A percentile compares a stretch with the other conserved stretches of the same genome.
Conservation (phyloP, 2,329 filamentous ascomycete genomes). For the Penicillium thymicola region DNA sequence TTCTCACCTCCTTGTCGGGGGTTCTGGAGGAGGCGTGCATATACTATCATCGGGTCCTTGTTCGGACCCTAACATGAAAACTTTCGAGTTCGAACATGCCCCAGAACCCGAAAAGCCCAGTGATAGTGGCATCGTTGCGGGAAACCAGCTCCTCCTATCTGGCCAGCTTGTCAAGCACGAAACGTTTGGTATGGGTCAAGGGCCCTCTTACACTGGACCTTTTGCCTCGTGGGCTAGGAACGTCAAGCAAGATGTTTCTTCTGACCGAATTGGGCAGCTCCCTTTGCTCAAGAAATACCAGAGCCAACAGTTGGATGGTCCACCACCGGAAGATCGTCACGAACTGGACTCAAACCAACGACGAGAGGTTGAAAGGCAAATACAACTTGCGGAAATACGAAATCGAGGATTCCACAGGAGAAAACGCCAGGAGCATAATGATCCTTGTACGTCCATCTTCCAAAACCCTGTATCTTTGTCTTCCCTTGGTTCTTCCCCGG, state of each 20-base stretch:
- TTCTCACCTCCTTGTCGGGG: constrained; percentile 55
- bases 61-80: constrained; percentile 16
- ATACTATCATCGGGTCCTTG: constrained; percentile 44
- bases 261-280: constrained; percentile 20
- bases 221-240: constrained; percentile 42
- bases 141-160: constrained; percentile 27
- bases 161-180: constrained; percentile 36
- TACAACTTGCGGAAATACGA: constrained; percentile 28
- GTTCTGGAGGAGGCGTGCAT: constrained; percentile 55
- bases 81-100: constrained; percentile 28
- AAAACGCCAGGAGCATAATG: constrained; percentile 15
- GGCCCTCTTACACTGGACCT: constrained; percentile 40
- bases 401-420: constrained; percentile 21
- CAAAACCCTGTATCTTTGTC: background rate
- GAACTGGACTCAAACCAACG: constrained; percentile 20
- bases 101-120: constrained; percentile 9
- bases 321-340: constrained; percentile 15
- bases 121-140: constrained; percentile 21
- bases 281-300: constrained; percentile 27
- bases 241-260: constrained; percentile 13
- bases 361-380: constrained; percentile 20
- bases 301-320: constrained; percentile 32
- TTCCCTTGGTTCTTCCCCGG: background rate
- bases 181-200: constrained; percentile 40
- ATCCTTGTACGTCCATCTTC: background rate